These are phyloP conservation scores for Prunus mume DNA, from an alignment of 306 rosid genomes.

Conservation along the genomic window DNA sequence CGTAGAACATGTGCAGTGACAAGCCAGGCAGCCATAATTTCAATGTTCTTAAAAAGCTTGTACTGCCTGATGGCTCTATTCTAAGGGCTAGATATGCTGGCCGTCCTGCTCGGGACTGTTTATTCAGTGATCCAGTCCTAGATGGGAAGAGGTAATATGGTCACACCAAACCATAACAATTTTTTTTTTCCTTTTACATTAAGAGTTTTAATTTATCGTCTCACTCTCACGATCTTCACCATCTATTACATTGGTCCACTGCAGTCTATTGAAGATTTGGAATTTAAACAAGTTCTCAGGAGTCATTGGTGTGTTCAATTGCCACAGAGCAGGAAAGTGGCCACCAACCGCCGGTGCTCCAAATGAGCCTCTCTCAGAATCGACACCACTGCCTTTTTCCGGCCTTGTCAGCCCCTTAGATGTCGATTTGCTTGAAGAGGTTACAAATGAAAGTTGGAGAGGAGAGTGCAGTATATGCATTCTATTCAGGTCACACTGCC, in stretches of 20 bases:
- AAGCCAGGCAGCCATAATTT: slow-evolving; percentile 16
- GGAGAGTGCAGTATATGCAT: slow-evolving; percentile 15
- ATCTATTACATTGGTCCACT: neutral
- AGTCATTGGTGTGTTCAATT: slow-evolving; percentile 22
- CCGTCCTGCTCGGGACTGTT: slow-evolving; percentile 12
- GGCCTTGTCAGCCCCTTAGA: slow-evolving; percentile 11
- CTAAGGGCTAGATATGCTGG: slow-evolving; percentile 15
- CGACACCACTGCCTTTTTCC: neutral
- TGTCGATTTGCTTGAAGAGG: slow-evolving; percentile 17
- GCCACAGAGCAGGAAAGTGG: slow-evolving; percentile 28
- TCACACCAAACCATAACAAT: neutral
- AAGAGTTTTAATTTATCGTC: too few species aligned
- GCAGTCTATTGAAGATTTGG: slow-evolving; percentile 27
- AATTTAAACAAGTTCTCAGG: slow-evolving; percentile 19
- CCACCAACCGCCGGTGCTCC: slow-evolving; percentile 4
- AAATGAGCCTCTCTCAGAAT: slow-evolving; percentile 3
- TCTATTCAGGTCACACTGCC: neutral
- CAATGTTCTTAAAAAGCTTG: slow-evolving; percentile 13
- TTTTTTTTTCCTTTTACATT: neutral
- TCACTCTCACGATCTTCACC: neutral
- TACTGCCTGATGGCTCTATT: slow-evolving; percentile 16
- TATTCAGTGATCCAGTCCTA: slow-evolving; percentile 9
- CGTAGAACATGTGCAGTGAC: slow-evolving; percentile 6
- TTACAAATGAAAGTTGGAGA: slow-evolving; percentile 3
- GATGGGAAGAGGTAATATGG: neutral